Percentiles rank a stretch among this genome's conserved stretches.
Evolutionary conservation across 345 rosid genomes (phyloP).

Genomic region (Lenwebbia sp.): DNA sequence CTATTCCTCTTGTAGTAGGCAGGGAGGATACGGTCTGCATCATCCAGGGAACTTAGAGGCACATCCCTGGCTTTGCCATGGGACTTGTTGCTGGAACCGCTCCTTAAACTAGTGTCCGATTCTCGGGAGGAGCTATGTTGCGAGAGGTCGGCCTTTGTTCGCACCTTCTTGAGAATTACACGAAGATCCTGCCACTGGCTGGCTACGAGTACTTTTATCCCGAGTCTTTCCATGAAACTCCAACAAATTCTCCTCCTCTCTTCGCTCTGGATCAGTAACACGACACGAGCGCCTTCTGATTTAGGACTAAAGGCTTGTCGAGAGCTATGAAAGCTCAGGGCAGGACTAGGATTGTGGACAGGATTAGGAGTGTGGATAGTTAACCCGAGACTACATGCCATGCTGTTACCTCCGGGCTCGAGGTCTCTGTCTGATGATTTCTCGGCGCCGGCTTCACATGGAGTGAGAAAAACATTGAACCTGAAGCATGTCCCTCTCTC

Average conservation of each 20-base stretch:
- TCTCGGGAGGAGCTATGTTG: slow-evolving; percentile 28
- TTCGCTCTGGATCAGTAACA: slow-evolving; percentile 39
- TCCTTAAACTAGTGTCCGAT: slow-evolving; percentile 23
- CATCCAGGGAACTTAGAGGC: slow-evolving; percentile 42
- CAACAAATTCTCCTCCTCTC: slow-evolving; percentile 38
- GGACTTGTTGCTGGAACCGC: slow-evolving; percentile 8
- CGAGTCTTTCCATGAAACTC: slow-evolving; percentile 39
- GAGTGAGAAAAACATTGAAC: slow-evolving; percentile 40
- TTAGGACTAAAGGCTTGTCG: slow-evolving; percentile 30
- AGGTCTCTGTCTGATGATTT: slow-evolving; percentile 13
- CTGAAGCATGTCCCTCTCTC: slow-evolving; percentile 74
- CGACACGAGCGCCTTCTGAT: slow-evolving; percentile 45
- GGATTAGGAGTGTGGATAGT: not conserved
- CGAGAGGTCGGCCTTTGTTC: slow-evolving; percentile 7
- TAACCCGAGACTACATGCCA: slow-evolving; percentile 5
- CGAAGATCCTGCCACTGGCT: slow-evolving; percentile 32
- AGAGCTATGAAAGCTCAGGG: slow-evolving; percentile 18
- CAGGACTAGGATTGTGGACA: slow-evolving; percentile 11
- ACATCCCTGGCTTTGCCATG: slow-evolving; percentile 28
- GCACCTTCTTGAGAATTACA: slow-evolving; percentile 18
- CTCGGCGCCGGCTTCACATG: not conserved
- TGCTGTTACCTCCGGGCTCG: not conserved
- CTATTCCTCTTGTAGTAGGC: slow-evolving; percentile 1
- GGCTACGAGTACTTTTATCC: slow-evolving; percentile 35
- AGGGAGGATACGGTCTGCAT: slow-evolving; percentile 20